Percentiles rank a stretch among this genome's conserved stretches.
Evolutionary conservation across 1,139 yeast genomes (phyloP).

Genomic region (Yamadazyma taylorii): DNA sequence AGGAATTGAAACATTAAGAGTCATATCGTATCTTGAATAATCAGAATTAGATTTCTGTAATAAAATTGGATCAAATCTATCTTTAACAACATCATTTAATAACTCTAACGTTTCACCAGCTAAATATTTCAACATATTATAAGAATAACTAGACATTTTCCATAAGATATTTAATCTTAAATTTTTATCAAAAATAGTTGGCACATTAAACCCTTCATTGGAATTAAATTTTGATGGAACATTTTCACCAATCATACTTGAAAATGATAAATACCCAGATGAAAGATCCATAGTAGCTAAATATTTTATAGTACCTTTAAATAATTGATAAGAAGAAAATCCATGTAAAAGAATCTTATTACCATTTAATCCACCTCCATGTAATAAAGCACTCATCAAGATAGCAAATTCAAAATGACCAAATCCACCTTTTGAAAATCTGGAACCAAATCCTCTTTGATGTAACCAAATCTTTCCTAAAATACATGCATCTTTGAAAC

Average conservation of each 20-base stretch:
- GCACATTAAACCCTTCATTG: constrained; percentile 63
- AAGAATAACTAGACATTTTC: constrained; percentile 75
- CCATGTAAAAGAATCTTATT: constrained; percentile 79
- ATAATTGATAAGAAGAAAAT: constrained; percentile 87
- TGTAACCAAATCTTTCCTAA: constrained; percentile 87
- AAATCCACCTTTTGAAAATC: constrained; percentile 71
- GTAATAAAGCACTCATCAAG: constrained; percentile 74
- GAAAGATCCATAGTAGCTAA: constrained; percentile 75
- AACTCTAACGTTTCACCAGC: constrained; percentile 69
- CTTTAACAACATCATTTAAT: constrained; percentile 76
- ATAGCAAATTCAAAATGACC: constrained; percentile 90
- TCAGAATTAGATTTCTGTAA: constrained; percentile 59
- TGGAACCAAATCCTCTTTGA: constrained; percentile 78
- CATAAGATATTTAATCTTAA: constrained; percentile 76
- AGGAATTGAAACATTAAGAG: constrained; percentile 50
- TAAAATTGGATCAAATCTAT: constrained; percentile 84
- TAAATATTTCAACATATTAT: constrained; percentile 57
- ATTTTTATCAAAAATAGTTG: constrained; percentile 75
- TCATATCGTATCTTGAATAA: constrained; percentile 64
- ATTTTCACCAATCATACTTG: constrained; percentile 55
- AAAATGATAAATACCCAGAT: constrained; percentile 66
- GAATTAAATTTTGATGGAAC: constrained; percentile 48
- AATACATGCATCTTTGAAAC: constrained; percentile 86
- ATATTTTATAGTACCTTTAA: constrained; percentile 82
- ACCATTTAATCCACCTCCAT: constrained; percentile 81